Percentiles rank a stretch among this genome's conserved stretches.
Evolutionary conservation across 192 early-diverging fungal genomes (phyloP).

Genomic region (Entomortierella beljakovae): DNA sequence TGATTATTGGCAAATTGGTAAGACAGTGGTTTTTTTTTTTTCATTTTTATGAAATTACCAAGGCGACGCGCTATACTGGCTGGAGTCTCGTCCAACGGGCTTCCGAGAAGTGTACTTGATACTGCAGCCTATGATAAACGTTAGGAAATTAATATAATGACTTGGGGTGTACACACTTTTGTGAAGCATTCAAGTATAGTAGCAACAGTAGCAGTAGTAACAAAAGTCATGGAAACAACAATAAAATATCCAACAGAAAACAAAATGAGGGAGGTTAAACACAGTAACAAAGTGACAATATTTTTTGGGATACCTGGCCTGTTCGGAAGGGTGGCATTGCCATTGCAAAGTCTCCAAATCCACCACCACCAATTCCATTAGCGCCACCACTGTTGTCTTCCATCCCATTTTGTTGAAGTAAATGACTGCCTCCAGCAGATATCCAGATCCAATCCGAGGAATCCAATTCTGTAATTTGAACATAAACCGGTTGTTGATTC

Average conservation of each 20-base stretch:
- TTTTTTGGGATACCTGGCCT: constrained; percentile 19
- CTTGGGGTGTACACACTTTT: too few relatives aligned
- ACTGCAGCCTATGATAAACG: constrained; percentile 8
- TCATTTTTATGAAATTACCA: too few relatives aligned
- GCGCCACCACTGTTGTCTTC: not conserved
- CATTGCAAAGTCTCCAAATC: constrained; percentile 45
- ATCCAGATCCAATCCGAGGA: constrained; percentile 36
- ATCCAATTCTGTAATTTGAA: constrained; percentile 35
- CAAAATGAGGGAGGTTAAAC: too few relatives aligned
- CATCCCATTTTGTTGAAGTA: constrained; percentile 8
- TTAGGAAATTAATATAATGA: not conserved
- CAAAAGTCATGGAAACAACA: not conserved
- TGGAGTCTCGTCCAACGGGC: constrained; percentile 26
- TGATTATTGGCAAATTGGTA: constrained; percentile 70
- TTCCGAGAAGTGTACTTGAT: constrained; percentile 30
- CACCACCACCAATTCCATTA: constrained; percentile 2
- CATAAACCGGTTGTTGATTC: constrained; percentile 37
- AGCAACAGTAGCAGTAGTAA: too few relatives aligned
- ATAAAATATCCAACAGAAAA: not conserved
- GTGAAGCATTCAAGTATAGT: too few relatives aligned
- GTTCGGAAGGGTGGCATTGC: constrained; percentile 31
- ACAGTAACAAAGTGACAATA: not conserved
- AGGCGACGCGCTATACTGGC: constrained; percentile 35
- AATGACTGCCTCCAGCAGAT: constrained; percentile 19
- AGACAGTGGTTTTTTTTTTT: constrained; percentile 4